Evolutionary conservation across 257 asterid species (phyloP), one percentile per base, ranked within the genome.

Genomic region (Rhazya stricta): DNA sequence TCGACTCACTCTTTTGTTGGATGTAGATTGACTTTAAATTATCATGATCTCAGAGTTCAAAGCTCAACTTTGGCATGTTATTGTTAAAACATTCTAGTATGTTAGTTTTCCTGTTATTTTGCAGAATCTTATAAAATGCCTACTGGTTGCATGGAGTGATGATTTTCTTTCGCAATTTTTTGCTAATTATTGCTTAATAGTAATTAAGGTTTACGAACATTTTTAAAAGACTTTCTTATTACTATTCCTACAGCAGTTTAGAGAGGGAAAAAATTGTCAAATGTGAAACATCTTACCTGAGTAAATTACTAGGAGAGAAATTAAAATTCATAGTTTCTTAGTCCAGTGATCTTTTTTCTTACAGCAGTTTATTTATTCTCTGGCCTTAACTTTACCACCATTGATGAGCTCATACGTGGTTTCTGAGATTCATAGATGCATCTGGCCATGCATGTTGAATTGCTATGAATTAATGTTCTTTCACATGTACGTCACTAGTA

Each of bases 401-500:
- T 62, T 12, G 51, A 75, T 51, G 23, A 32, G 39, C 41, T 23
- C 7, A 29, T 16, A 16, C 27, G 43, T 41, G 3, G 10, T n/a
- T 32, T 12, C 5, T 45, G 32, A 69, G 51, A 36, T 69, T 15
- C 34, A 9, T 57, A n/a, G 8, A 30, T 53, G 32, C 53, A 42
- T 15, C 6, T 25, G 19, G 32, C 6, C 42, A 15, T 56, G 0
- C 7, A 25, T 21, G 9, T 43, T 39, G 1, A 25, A 68, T 21
- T 29, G 29, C 50, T 67, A 30, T 57, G n/a, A 15, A 74, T 29
- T 39, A 19, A 50, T 66, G 21, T 61, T 67, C 23, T 74, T 46
- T 18, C 29, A 19, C 62, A 11, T 68, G 43, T 13, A 15, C 42
- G 30, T 63, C 58, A 43, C 37, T 83, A 94, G 99, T 94, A 74